Evolutionary conservation across 192 early-diverging fungal genomes (phyloP), one percentile per base, ranked within the genome.

Genomic region (Helicostylum pulchrum): DNA sequence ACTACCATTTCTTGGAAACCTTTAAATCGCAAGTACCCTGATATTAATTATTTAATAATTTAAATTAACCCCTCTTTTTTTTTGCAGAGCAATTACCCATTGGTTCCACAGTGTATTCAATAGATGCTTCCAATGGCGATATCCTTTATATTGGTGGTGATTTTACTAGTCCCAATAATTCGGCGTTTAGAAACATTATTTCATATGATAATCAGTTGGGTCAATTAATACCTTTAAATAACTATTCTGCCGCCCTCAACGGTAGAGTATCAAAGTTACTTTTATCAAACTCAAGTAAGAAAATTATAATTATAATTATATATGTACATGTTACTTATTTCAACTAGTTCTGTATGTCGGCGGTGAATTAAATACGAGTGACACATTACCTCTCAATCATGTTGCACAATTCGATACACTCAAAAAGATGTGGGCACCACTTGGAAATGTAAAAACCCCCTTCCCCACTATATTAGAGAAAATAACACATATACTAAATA

Each of bases 111-210:
- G 84, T 91, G 3, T 71, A 80, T 49, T 52, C 77, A 12, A 71
- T 83, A 0, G 67, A 75, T 65, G 63, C 70, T 0, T 47, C 82
- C 0, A 73, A 75, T 8, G 56, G 61, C 32, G 71, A 75, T 2
- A 46, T 67, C 48, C 62, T 39, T 7, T 73, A 34, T 50, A 77
- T 91, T 31, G 86, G 84, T 20, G 89, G 89, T 9, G 67, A 67
- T 11, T 90, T 90, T 46, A 52, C 61, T 39, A 71, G 73, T 53
- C 23, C 53, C 9, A 17, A 59, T 0, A 7, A 32, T 20, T 73
- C 65, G 7, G 43, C 26, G 8, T 86, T 77, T 62, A 61, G 54
- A 31, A 87, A 86, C 62, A 74, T 91, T 60, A 83, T 81, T 7
- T 64, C 72, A 57, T 89, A 88, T 76, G 65, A 83, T 67, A 65